A percentile compares a stretch with the other conserved stretches of the same genome.
These are phyloP conservation scores for Candida koratica DNA, from an alignment of 805 yeast species.

Conservation along the genomic window DNA sequence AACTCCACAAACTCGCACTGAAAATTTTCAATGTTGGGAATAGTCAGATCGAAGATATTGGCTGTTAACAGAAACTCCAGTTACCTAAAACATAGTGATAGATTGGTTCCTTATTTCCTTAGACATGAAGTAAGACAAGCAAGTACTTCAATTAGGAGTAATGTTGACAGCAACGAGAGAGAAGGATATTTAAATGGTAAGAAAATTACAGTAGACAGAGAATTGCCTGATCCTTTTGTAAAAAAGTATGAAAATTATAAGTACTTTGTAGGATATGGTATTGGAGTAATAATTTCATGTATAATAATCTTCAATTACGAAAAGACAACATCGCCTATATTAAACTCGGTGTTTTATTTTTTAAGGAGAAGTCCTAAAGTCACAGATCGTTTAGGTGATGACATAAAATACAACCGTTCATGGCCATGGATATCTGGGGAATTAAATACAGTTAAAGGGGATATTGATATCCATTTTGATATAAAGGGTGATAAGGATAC, in stretches of 20 bases:
- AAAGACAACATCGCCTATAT: constrained; percentile 83
- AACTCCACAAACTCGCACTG: neutral
- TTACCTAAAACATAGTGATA: no score
- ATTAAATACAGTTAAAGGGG: constrained; percentile 77
- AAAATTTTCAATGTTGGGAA: constrained; percentile 4
- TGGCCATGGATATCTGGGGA: constrained; percentile 91
- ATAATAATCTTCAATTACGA: constrained; percentile 84
- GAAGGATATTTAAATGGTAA: constrained; percentile 7
- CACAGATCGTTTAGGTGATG: constrained; percentile 62
- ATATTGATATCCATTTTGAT: constrained; percentile 66
- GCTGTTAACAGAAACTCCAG: no score
- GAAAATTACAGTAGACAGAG: constrained; percentile 55
- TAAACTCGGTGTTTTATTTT: constrained; percentile 80
- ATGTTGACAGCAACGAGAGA: no score
- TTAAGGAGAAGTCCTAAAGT: constrained; percentile 72
- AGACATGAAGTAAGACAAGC: no score
- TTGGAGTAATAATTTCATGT: constrained; percentile 38
- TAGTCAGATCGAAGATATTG: no score
- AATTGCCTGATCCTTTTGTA: constrained; percentile 75
- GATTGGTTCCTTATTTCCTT: no score
- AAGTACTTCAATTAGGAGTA: no score
- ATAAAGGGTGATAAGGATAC: constrained; percentile 62
- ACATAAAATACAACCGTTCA: constrained; percentile 66
- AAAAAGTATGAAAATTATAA: constrained; percentile 48
- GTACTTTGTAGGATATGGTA: constrained; percentile 47